Evolutionary conservation across 164 flowering plant genomes (phyloP).

Genomic region (Protea cynaroides): DNA sequence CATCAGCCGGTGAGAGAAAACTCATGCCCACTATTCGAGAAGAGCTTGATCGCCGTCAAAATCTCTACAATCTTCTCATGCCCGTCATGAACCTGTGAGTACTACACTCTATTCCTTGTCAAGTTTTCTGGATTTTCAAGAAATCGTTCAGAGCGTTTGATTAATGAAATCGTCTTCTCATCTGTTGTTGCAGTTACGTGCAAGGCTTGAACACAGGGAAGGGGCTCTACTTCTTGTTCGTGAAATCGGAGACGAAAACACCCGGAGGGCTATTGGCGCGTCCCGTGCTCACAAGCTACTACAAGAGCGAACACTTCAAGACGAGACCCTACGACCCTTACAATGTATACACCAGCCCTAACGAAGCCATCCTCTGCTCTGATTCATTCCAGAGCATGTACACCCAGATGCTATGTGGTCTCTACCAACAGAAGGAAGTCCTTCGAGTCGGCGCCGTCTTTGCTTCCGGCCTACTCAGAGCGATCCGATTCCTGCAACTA

Average conservation of each 20-base stretch:
- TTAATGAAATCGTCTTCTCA: not conserved
- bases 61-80: conserved; percentile 68
- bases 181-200: conserved; percentile 40
- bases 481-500: conserved; percentile 62
- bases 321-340: conserved; percentile 61
- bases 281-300: conserved; percentile 76
- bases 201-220: conserved; percentile 72
- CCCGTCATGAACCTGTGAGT: conserved; percentile 80
- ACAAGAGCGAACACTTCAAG: conserved; percentile 68
- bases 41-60: conserved; percentile 57
- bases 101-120: not conserved
- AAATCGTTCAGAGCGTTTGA: not conserved
- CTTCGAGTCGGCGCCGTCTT: conserved; percentile 77
- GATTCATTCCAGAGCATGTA: conserved; percentile 89
- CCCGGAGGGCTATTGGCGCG: conserved; percentile 72
- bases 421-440: conserved; percentile 41
- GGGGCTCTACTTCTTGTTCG: conserved; percentile 58
- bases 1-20: conserved; percentile 81
- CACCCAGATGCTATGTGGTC: conserved; percentile 80
- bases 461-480: conserved; percentile 77
- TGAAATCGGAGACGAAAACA: conserved; percentile 58
- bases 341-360: conserved; percentile 70
- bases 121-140: not conserved
- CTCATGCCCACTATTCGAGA: conserved; percentile 74
- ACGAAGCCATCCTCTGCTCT: conserved; percentile 60